These are phyloP conservation scores for Arabidopsis hybrid DNA, from an alignment of 441 rosid species.

Conservation along the genomic window DNA sequence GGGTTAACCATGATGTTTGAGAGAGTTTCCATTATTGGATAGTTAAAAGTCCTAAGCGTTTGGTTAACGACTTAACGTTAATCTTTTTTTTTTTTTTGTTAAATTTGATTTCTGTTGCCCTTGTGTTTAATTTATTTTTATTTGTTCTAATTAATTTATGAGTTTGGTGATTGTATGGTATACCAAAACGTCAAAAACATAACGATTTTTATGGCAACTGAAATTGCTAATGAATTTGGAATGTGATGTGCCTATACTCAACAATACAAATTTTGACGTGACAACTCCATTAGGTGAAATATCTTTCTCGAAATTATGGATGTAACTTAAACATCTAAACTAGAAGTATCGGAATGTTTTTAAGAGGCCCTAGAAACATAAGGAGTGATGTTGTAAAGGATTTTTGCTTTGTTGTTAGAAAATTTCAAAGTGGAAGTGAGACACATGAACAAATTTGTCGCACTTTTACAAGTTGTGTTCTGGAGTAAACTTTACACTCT, in stretches of 20 bases:
- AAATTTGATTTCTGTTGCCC: not conserved
- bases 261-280: slow-evolving; percentile 5
- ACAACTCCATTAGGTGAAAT: slow-evolving; percentile 17
- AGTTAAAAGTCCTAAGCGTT: not conserved
- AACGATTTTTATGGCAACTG: not conserved
- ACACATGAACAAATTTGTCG: too few relatives aligned
- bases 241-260: slow-evolving; percentile 7
- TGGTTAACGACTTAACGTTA: not conserved
- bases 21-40: not conserved
- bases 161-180: slow-evolving; percentile 24
- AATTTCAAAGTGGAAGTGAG: too few relatives aligned
- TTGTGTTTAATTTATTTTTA: not conserved
- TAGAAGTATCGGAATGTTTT: not conserved
- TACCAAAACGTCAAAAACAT: slow-evolving; percentile 12
- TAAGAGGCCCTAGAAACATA: not conserved
- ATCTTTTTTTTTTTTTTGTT: not conserved
- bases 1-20: slow-evolving; percentile 54
- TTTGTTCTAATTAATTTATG: not conserved
- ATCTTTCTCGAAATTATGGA: slow-evolving; percentile 14
- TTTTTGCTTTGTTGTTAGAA: too few relatives aligned
- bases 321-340: not conserved
- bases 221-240: slow-evolving; percentile 4
- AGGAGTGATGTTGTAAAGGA: not conserved
- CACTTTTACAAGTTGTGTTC: not conserved
- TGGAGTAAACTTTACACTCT: not conserved